Evolutionary conservation across 2,329 filamentous ascomycete species (phyloP), one percentile per base, ranked within the genome.

Genomic region (Exophiala calicioides): DNA sequence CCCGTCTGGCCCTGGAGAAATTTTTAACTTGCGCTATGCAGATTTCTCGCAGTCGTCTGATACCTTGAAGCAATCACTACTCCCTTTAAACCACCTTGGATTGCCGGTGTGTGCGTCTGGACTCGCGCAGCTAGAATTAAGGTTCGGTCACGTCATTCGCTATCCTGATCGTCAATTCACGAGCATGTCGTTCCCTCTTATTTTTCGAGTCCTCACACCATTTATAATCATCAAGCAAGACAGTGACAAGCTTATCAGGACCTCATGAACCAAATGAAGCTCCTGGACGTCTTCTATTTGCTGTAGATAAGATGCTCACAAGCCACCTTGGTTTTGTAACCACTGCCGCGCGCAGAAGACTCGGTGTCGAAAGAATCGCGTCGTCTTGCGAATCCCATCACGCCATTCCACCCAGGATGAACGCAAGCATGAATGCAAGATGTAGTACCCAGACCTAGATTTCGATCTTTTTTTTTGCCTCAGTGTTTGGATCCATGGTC

Each of bases 91-190:
- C n/a, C n/a, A n/a, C n/a, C n/a, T n/a, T n/a, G n/a, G n/a, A n/a
- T n/a, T n/a, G n/a, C n/a, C n/a, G n/a, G n/a, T n/a, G n/a, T n/a
- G n/a, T n/a, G n/a, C n/a, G n/a, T n/a, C n/a, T n/a, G n/a, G n/a
- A n/a, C n/a, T n/a, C n/a, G n/a, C n/a, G n/a, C n/a, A n/a, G n/a
- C n/a, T n/a, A n/a, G n/a, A n/a, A n/a, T n/a, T n/a, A n/a, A n/a
- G n/a, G n/a, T n/a, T n/a, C n/a, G n/a, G 38, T 46, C 43, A 40
- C 43, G 43, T 40, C 43, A 46, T 46, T 46, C 40, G 27, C 34
- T 20, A 33, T 46, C 43, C 10, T 7, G 27, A 46, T 46, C 40
- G 43, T 23, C 26, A 46, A 40, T 46, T 33, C 35, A 20, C 19
- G 5, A 27, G 8, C 13, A 20, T 37, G 34, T 21, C 16, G 20